Evolutionary conservation across 2,329 filamentous ascomycete species (phyloP), one percentile per base, ranked within the genome.

Genomic region (Alternaria sp.): DNA sequence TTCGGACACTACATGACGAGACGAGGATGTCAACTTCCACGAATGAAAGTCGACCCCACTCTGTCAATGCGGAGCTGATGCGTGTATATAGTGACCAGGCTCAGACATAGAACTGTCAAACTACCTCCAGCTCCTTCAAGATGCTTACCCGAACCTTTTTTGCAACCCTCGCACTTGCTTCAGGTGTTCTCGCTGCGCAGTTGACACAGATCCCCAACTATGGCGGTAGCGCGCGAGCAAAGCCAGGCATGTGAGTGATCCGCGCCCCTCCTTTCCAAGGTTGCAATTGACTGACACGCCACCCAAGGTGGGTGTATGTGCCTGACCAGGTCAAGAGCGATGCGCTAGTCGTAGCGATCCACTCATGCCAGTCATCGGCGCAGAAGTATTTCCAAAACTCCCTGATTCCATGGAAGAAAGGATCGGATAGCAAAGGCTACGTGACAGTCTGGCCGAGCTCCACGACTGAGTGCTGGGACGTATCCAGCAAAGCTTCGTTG

Each of bases 381-480:
- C 74, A 75, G 21, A 70, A 69, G 20, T 77, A 77, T 53, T 75
- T 77, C 61, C 61, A 66, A 18, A 75, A 76, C 60, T 51, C 56
- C 45, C 71, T 72, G 64, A 76, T 77, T 12, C 75, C 74, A 11
- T 77, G 75, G 74, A 66, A 75, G 23, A 67, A 75, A 62, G 75
- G 73, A 15, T 75, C 73, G 1, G 75, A 77, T 33, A 47, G 60
- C 10, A 77, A 77, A 59, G 74, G 75, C 11, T 77, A 77, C 54
- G 66, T 76, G 9, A 73, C 72, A 25, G 71, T 77, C 3, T 77
- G 74, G 73, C 75, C 75, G 23, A 71, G 67, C 49, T 74, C 73
- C 6, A 75, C 74, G 11, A 75, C 73, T 1, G 69, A 75, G 30
- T 89, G 87, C 78, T 89, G 87, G 87, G 87, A 89, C 61, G 86